These are phyloP conservation scores for Gaeumannomyces tritici DNA, from an alignment of 2,329 filamentous ascomycete species.

Conservation along the genomic window DNA sequence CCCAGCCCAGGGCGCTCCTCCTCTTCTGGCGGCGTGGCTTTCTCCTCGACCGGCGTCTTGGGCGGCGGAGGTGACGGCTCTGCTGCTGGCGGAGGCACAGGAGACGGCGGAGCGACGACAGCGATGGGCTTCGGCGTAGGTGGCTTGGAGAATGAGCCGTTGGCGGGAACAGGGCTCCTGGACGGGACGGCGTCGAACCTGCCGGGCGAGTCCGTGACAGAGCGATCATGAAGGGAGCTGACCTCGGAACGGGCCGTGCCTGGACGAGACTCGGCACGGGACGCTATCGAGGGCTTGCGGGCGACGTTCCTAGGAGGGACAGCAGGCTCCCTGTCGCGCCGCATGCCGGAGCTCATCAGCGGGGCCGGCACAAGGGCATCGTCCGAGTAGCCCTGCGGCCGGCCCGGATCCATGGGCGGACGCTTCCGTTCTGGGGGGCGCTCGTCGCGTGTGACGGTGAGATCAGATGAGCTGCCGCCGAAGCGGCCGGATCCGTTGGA, in stretches of 20 bases:
- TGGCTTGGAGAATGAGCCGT: slow-evolving; percentile 4
- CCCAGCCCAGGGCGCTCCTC: slow-evolving; percentile 65
- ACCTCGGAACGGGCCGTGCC: slow-evolving; percentile 11
- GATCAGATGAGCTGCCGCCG: slow-evolving; percentile 6
- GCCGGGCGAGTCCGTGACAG: slow-evolving; percentile 5
- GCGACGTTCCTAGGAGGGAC: slow-evolving; percentile 37
- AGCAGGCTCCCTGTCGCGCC: slow-evolving; percentile 33
- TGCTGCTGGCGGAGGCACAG: slow-evolving; percentile 14
- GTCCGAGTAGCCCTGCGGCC: slow-evolving; percentile 36
- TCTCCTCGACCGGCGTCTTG: slow-evolving; percentile 15
- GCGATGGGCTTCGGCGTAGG: not conserved
- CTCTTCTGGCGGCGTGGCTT: slow-evolving; percentile 21
- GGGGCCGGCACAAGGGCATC: slow-evolving; percentile 49
- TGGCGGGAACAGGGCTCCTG: slow-evolving; percentile 8
- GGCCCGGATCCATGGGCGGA: slow-evolving; percentile 54
- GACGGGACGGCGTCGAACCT: slow-evolving; percentile 7
- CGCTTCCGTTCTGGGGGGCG: slow-evolving; percentile 53
- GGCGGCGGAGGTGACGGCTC: slow-evolving; percentile 14
- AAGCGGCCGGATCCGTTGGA: slow-evolving; percentile 14
- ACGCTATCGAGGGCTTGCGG: slow-evolving; percentile 18
- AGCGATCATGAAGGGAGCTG: slow-evolving; percentile 23
- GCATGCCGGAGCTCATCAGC: slow-evolving; percentile 39
- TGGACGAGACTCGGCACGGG: slow-evolving; percentile 14
- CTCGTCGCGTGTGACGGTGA: slow-evolving; percentile 22
- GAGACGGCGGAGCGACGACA: slow-evolving; percentile 8